These are phyloP conservation scores for Phyllosticta citriasiana DNA, from an alignment of 2,329 filamentous ascomycete species.

Conservation along the genomic window DNA sequence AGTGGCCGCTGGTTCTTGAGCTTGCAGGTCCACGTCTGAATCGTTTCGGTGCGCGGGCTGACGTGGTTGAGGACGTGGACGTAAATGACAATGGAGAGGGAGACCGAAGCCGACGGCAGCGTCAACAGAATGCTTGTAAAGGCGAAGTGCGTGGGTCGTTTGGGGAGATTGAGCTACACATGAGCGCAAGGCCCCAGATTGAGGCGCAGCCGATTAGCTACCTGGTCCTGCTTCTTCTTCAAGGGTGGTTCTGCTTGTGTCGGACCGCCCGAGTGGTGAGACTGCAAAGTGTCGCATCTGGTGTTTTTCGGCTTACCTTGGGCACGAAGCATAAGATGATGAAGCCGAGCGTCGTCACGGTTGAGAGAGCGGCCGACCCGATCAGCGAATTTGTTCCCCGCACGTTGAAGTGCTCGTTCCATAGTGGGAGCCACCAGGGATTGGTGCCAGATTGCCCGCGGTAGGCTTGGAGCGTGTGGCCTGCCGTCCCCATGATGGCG, in stretches of 20 bases:
- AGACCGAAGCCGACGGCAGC: constrained; percentile 27
- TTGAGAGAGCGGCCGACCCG: constrained; percentile 27
- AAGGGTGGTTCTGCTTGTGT: background rate
- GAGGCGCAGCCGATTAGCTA: background rate
- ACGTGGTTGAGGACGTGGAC: constrained; percentile 27
- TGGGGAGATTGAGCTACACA: constrained; percentile 22
- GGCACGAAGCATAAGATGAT: constrained; percentile 25
- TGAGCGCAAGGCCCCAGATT: background rate
- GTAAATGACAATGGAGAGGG: constrained; percentile 33
- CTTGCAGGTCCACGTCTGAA: constrained; percentile 32
- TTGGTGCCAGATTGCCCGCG: constrained; percentile 32
- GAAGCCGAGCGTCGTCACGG: constrained; percentile 30
- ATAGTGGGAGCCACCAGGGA: constrained; percentile 39
- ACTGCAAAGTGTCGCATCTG: background rate
- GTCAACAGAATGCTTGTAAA: constrained; percentile 27
- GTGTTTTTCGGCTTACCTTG: constrained; percentile 17
- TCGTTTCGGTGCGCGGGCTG: constrained; percentile 25
- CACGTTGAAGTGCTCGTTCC: constrained; percentile 38
- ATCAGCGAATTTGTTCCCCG: constrained; percentile 33
- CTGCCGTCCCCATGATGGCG: constrained; percentile 34
- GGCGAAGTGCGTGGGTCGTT: constrained; percentile 29
- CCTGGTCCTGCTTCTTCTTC: background rate
- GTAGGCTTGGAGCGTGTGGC: constrained; percentile 34
- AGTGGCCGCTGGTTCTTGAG: constrained; percentile 20
- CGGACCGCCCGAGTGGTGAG: background rate